Evolutionary conservation across 192 early-diverging fungal species (phyloP), one percentile per base, ranked within the genome.

Genomic region (Umbelopsis sp.): DNA sequence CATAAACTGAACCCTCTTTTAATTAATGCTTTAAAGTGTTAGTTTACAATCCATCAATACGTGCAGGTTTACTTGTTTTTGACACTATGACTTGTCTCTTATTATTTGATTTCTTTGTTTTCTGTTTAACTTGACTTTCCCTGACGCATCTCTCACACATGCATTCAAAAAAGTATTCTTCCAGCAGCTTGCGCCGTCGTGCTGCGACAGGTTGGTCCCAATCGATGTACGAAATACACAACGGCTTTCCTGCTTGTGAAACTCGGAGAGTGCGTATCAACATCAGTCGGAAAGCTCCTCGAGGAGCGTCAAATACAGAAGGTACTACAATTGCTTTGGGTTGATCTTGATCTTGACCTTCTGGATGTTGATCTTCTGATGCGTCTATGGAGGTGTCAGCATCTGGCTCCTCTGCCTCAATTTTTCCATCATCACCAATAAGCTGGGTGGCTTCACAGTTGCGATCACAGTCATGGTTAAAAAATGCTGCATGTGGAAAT

Each of bases 191-290:
- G 2, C 79, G 47, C 9, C 88, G 85, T 2, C 91, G 85, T 36
- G 83, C 82, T 17, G 85, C 71, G 16, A 91, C 71, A 2, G 89
- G 88, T 45, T 83, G 72, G 31, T 88, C 80, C 17, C 81, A 81
- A 73, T 91, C 88, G 45, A 91, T 89, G 74, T 92, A 92, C 14
- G 86, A 85, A 52, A 92, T 92, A 2, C 84, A 89, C 44, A 92
- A 66, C 22, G 84, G 80, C 66, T 86, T 82, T 65, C 76, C 84
- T 68, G 43, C 45, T 38, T 50, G 32, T 24, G 78, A 45, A 47
- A 31, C 68, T 29, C 69, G 68, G 12, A 71, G 24, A 11, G 77
- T 50, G 22, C 56, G 43, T 32, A 74, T 71, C 32, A 50, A 24
- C 76, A 83, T 72, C 3, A 66, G 16, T 31, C 78, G 70, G 31